Conservation (phyloP, 495 filamentous ascomycete species). For the Penicillium turbatum region DNA sequence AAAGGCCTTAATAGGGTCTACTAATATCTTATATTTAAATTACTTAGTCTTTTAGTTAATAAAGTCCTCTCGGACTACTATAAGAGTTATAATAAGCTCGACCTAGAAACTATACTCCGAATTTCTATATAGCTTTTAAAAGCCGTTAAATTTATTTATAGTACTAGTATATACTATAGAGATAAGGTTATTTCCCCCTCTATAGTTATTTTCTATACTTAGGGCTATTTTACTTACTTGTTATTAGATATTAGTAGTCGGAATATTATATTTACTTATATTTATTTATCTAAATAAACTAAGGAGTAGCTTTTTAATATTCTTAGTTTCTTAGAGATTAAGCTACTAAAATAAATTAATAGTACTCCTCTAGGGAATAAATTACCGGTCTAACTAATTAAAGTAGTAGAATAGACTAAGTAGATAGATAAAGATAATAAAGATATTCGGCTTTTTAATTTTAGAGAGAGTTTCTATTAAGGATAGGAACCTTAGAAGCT, state of each 20-base stretch:
- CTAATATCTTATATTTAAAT: conserved; percentile 42
- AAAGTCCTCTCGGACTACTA: conserved; percentile 20
- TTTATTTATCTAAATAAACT: conserved; percentile 4
- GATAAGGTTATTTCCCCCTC: conserved; percentile 12
- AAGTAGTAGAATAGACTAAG: conserved; percentile 27
- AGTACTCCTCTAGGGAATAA: conserved; percentile 22
- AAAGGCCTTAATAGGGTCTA: conserved; percentile 42
- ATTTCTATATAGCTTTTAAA: conserved; percentile 29
- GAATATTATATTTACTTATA: conserved; percentile 19
- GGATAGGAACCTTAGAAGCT: conserved; percentile 26
- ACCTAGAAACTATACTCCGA: conserved; percentile 20
- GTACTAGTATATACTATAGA: conserved; percentile 30
- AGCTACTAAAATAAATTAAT: conserved; percentile 25
- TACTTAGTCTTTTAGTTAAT: conserved; percentile 34
- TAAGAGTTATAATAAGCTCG: conserved; percentile 15
- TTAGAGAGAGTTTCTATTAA: conserved; percentile 35
- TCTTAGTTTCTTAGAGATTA: conserved; percentile 27
- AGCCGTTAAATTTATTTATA: conserved; percentile 28
- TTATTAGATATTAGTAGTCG: conserved; percentile 17
- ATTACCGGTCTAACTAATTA: conserved; percentile 33
- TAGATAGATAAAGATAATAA: conserved; percentile 39
- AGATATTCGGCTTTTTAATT: conserved; percentile 36
- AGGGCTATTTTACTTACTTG: conserved; percentile 6
- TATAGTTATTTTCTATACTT: neutral
- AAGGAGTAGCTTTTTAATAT: conserved; percentile 26